These are phyloP conservation scores for Thielaviopsis ethacetica DNA, from an alignment of 2,329 filamentous ascomycete genomes.

Conservation along the genomic window DNA sequence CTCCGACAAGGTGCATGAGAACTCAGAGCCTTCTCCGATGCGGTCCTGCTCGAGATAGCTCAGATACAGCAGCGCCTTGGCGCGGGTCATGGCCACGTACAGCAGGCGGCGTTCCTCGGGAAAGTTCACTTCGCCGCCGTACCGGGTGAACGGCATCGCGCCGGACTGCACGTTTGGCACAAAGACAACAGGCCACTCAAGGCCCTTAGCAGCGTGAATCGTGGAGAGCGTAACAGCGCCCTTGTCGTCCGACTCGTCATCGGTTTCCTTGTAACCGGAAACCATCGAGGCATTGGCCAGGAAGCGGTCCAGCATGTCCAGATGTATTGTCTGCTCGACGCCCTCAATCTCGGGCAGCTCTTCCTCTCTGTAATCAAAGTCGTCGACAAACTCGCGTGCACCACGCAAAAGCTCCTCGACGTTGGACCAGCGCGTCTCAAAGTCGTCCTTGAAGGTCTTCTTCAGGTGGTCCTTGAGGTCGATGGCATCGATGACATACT, in stretches of 20 bases:
- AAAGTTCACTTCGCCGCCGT: conserved; percentile 50
- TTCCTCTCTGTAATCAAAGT: conserved; percentile 32
- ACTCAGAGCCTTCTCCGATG: background rate
- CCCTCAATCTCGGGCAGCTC: conserved; percentile 52
- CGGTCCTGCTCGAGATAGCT: conserved; percentile 43
- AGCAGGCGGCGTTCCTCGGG: conserved; percentile 79
- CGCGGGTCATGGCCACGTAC: conserved; percentile 94
- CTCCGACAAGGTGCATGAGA: conserved; percentile 13
- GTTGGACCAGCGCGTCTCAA: conserved; percentile 71
- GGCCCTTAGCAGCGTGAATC: conserved; percentile 86
- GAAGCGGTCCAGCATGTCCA: conserved; percentile 53
- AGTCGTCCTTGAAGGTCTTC: conserved; percentile 53
- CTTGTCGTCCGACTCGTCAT: conserved; percentile 39
- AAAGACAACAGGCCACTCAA: conserved; percentile 95
- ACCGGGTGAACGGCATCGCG: conserved; percentile 73
- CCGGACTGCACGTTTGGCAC: conserved; percentile 80
- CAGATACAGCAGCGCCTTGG: conserved; percentile 71
- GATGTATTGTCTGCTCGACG: conserved; percentile 48
- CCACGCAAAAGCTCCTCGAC: conserved; percentile 75
- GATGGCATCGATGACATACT: conserved; percentile 45
- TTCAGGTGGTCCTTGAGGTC: conserved; percentile 60
- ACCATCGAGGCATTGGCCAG: conserved; percentile 83
- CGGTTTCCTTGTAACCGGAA: conserved; percentile 54
- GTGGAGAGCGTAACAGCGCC: conserved; percentile 74
- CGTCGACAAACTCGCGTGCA: conserved; percentile 51